phyloP scores from a whole-genome alignment of 352 stramenopile genomes.

The Globisporangium camurandrum region DNA sequence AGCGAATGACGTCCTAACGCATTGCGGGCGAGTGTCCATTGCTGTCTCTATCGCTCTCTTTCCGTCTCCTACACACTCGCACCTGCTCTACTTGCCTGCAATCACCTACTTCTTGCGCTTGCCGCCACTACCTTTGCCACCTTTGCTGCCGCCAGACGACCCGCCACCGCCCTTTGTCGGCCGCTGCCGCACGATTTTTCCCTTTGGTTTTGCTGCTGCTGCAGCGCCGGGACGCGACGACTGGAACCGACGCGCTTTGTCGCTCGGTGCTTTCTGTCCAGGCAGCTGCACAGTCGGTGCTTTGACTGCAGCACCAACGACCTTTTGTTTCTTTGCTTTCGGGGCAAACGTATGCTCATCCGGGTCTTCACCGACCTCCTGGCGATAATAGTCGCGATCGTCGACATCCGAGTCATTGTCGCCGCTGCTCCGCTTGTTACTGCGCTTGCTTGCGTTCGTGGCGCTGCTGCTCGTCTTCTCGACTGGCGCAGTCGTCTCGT shows the following conservation, averaged over 20 bases:
- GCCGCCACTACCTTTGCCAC: background rate
- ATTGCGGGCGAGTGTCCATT: too few species aligned
- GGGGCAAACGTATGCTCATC: constrained; percentile 77
- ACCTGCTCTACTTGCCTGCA: constrained; percentile 2
- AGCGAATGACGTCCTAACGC: too few species aligned
- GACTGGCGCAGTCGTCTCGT: constrained; percentile 28
- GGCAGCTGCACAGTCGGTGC: constrained; percentile 32
- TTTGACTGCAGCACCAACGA: too few species aligned
- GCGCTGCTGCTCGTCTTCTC: constrained; percentile 11
- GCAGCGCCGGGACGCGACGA: too few species aligned
- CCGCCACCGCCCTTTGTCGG: constrained; percentile 26
- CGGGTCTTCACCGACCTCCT: constrained; percentile 75
- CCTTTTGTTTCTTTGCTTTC: constrained; percentile 42
- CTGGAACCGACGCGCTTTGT: constrained; percentile 56
- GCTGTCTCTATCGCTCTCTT: background rate
- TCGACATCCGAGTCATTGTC: constrained; percentile 62
- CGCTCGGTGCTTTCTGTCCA: constrained; percentile 51
- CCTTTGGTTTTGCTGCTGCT: constrained; percentile 29
- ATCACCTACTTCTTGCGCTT: constrained; percentile 1
- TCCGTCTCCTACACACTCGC: background rate
- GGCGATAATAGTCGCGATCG: constrained; percentile 77
- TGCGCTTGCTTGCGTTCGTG: constrained; percentile 11
- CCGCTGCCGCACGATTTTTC: constrained; percentile 50
- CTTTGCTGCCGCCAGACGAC: background rate
- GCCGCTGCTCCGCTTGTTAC: background rate